Conservation (phyloP, 306 rosid genomes). For the Dryas drummondii region DNA sequence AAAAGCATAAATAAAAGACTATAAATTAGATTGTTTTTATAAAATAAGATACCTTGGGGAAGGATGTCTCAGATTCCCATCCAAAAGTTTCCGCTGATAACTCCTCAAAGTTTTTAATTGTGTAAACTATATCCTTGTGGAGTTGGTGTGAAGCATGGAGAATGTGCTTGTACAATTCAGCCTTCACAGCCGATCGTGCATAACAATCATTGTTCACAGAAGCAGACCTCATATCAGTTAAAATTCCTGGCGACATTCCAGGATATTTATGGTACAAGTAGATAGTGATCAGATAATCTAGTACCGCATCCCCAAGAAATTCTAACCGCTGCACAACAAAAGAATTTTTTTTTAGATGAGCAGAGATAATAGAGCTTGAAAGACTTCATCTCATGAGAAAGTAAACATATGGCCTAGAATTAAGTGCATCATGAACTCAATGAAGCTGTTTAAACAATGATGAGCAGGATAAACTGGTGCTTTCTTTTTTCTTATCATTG, state of each 20-base stretch:
- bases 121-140: slow-evolving; percentile 43
- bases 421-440: neutral
- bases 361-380: neutral
- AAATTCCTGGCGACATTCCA: slow-evolving; percentile 57
- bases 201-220: slow-evolving; percentile 75
- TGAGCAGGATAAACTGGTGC: neutral
- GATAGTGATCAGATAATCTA: slow-evolving; percentile 66
- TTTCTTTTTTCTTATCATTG: too few species aligned
- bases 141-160: slow-evolving; percentile 57
- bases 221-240: slow-evolving; percentile 82
- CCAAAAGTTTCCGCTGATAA: slow-evolving; percentile 53
- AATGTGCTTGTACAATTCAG: slow-evolving; percentile 56
- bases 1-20: too few species aligned
- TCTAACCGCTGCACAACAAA: slow-evolving; percentile 61
- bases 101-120: slow-evolving; percentile 32
- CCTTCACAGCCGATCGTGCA: slow-evolving; percentile 60
- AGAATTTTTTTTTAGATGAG: slow-evolving; percentile 9
- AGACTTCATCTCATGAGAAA: neutral
- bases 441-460: neutral
- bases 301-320: slow-evolving; percentile 72
- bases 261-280: slow-evolving; percentile 59
- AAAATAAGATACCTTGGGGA: slow-evolving; percentile 57
- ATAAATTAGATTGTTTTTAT: too few species aligned
- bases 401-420: neutral
- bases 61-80: slow-evolving; percentile 61